Base-by-base conservation (phyloP, 306 rosid genomes). In the Fagus crenata region DNA sequence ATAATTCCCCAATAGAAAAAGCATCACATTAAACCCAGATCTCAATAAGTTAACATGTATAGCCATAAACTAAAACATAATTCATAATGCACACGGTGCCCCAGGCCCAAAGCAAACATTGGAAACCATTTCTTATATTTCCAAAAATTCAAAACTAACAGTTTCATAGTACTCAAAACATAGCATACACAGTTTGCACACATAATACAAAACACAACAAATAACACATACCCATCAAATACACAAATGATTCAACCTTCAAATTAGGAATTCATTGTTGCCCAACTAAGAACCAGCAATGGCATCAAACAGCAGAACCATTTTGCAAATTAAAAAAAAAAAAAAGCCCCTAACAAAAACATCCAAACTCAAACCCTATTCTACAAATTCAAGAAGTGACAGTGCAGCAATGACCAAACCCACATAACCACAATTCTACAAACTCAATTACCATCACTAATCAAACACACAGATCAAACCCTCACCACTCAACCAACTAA, bases 361-460 rank as follows among this genome's bases (percentile, higher is more conserved):
- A 67, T 6, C 49, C 39, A 60, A 6, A 3, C 22, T 49, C 12
- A 49, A 33, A 7, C 81, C 69, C 78, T 40, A 55, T 49, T 74
- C 84, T 28, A 72, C 31, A 83, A 75, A 73, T 42, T 31, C 74
- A 9, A 53, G 17, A 55, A 51, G 42, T 2, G 9, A 41, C 76
- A 76, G 14, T 78, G 80, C 69, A 69, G 67, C 46, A 74, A 68
- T 22, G 28, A 22, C 28, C 28, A 22, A 22, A 78, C 49, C 67
- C 55, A 75, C 4, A 31, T 4, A 59, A 59, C 12, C 56, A 17
- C 67, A 11, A 31, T 32, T 60, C 4, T 33, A 32, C 40, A 11
- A 3, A 60, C 39, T 56, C 67, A 60, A 83, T 63, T 61, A 69
- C 69, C 33, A 49, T 73, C 69, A 75, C 76, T 58, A 64, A 84